phyloP scores from a whole-genome alignment of 2,329 filamentous ascomycete genomes.

The Aspergillus aculeatus region DNA sequence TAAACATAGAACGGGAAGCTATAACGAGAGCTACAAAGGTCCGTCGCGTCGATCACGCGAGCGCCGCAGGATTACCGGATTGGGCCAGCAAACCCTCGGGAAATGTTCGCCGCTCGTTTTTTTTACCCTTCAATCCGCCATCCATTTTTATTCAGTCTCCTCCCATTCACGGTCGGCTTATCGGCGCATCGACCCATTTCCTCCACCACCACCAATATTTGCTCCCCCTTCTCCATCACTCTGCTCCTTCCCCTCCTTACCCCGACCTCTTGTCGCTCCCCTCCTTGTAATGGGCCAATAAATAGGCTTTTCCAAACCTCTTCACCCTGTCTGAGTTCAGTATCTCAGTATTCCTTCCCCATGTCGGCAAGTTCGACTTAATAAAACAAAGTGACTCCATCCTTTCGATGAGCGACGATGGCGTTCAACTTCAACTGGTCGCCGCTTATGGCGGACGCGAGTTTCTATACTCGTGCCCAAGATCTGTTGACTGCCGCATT shows the following conservation, averaged over 20 bases:
- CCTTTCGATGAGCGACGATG: slow-evolving; percentile 58
- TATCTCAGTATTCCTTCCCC: not conserved
- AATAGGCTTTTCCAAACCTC: not conserved
- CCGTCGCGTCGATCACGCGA: slow-evolving; percentile 24
- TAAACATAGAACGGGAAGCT: not conserved
- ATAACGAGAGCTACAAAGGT: not conserved
- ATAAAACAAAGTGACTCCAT: slow-evolving; percentile 10
- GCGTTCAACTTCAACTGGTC: slow-evolving; percentile 99
- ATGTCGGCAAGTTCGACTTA: slow-evolving; percentile 5
- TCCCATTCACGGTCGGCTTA: slow-evolving; percentile 19
- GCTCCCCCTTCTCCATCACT: slow-evolving; percentile 9
- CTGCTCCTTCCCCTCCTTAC: slow-evolving; percentile 3
- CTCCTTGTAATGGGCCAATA: not conserved
- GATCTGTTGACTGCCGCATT: slow-evolving; percentile 92
- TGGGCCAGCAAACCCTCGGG: slow-evolving; percentile 16
- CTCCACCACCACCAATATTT: slow-evolving; percentile 6
- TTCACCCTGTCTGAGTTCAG: not conserved
- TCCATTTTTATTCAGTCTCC: slow-evolving; percentile 13
- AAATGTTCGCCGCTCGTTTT: slow-evolving; percentile 10
- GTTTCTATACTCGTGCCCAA: slow-evolving; percentile 84
- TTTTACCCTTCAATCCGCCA: slow-evolving; percentile 9
- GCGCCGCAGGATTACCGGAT: slow-evolving; percentile 2
- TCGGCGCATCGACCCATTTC: slow-evolving; percentile 21
- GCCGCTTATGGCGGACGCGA: slow-evolving; percentile 91
- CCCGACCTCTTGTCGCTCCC: slow-evolving; percentile 8